These are phyloP conservation scores for Thalassiosira profunda DNA, from an alignment of 108 stramenopile genomes.

Conservation along the genomic window DNA sequence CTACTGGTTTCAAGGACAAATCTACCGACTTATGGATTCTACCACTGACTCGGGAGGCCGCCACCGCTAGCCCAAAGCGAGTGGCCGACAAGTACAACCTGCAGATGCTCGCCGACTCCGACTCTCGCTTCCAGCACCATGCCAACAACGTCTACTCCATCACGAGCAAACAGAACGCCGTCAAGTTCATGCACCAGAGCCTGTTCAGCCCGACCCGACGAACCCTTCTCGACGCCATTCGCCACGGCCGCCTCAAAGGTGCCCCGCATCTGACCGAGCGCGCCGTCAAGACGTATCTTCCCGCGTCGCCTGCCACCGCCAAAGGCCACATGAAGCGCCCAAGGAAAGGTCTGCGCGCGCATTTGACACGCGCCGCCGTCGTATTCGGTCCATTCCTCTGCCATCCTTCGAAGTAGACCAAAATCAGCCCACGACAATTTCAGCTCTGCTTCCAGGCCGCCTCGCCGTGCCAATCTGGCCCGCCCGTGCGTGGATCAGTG, in stretches of 20 bases:
- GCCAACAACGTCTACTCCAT: constrained; percentile 17
- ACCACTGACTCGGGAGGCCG: constrained; percentile 3
- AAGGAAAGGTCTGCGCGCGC: neutral
- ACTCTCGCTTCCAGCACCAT: neutral
- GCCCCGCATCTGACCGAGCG: neutral
- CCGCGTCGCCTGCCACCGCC: constrained; percentile 9
- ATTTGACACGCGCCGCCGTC: too few relatives aligned
- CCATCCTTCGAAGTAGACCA: too few relatives aligned
- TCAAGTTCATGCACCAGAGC: constrained; percentile 12
- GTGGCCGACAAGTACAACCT: neutral
- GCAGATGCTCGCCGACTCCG: neutral
- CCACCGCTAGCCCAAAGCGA: neutral
- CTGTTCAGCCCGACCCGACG: neutral
- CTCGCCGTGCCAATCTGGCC: too few relatives aligned
- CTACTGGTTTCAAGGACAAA: neutral
- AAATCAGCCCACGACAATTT: too few relatives aligned
- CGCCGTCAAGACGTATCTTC: neutral
- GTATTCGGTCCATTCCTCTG: too few relatives aligned
- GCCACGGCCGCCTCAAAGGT: neutral
- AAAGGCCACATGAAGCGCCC: constrained; percentile 12
- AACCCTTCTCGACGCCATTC: constrained; percentile 7
- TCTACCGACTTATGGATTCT: constrained; percentile 3
- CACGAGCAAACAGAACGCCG: neutral
- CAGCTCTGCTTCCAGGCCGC: too few relatives aligned
- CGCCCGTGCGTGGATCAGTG: too few relatives aligned